These are phyloP conservation scores for Leucocoprinus birnbaumii DNA, from an alignment of 768 basidiomycete species.

Conservation along the genomic window DNA sequence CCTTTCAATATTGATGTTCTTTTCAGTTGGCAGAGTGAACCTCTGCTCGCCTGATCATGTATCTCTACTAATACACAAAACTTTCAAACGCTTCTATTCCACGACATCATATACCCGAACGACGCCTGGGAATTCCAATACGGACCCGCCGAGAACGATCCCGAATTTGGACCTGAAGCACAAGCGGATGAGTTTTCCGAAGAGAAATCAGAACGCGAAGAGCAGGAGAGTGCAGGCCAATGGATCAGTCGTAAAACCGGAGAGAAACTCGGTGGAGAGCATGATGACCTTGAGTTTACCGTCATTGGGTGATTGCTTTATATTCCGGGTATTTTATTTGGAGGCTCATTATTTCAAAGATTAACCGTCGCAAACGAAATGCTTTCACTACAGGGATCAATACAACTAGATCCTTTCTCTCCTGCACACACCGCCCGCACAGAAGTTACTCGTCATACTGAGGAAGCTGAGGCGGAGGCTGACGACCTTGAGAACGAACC, in stretches of 20 bases:
- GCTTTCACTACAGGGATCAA: slow-evolving; percentile 84
- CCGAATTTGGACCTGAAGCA: slow-evolving; percentile 53
- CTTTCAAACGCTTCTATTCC: slow-evolving; percentile 97
- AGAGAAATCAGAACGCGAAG: slow-evolving; percentile 19
- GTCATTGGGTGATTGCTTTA: slow-evolving; percentile 69
- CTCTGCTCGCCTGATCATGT: slow-evolving; percentile 91
- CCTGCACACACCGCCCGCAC: slow-evolving; percentile 39
- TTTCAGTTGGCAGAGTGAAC: slow-evolving; percentile 78
- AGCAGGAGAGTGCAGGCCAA: slow-evolving; percentile 53
- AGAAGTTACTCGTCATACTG: slow-evolving; percentile 16
- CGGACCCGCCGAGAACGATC: slow-evolving; percentile 77
- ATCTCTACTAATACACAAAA: slow-evolving; percentile 84
- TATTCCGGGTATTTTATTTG: not conserved
- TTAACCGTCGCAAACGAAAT: slow-evolving; percentile 90
- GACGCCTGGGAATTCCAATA: slow-evolving; percentile 86
- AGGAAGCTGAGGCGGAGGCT: slow-evolving; percentile 17
- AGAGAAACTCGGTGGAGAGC: slow-evolving; percentile 62
- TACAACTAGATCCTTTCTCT: slow-evolving; percentile 76
- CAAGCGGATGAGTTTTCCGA: slow-evolving; percentile 21
- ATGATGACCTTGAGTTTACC: slow-evolving; percentile 74
- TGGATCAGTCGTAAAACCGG: slow-evolving; percentile 80
- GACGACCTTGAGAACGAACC: slow-evolving; percentile 11
- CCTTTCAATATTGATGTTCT: slow-evolving; percentile 1
- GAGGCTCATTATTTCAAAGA: slow-evolving; percentile 34
- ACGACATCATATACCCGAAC: slow-evolving; percentile 80